These are phyloP conservation scores for Zea luxurians DNA, from an alignment of 176 grass and related monocot genomes.

Conservation along the genomic window DNA sequence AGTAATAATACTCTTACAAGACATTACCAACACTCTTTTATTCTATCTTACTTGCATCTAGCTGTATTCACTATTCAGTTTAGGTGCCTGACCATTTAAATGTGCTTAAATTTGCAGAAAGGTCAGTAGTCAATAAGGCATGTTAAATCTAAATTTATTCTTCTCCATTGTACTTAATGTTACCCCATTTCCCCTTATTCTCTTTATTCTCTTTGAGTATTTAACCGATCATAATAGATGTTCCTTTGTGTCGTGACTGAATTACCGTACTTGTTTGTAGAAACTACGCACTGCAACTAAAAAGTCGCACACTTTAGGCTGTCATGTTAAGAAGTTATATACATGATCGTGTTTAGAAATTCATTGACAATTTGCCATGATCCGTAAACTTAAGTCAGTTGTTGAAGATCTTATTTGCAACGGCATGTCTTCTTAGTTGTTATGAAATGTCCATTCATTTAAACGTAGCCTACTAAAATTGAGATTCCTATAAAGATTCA, in stretches of 20 bases:
- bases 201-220: too few relatives aligned
- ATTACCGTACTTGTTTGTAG: neutral
- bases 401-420: conserved; percentile 9
- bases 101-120: neutral
- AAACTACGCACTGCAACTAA: neutral
- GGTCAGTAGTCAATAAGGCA: neutral
- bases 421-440: neutral
- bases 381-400: neutral
- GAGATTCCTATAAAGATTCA: neutral
- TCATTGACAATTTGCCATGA: neutral
- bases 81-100: neutral
- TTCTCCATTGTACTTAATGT: neutral
- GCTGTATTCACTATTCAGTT: neutral
- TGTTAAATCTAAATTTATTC: neutral
- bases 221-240: too few relatives aligned
- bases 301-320: neutral
- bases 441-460: neutral
- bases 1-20: neutral
- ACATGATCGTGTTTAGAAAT: neutral
- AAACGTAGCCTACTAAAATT: neutral
- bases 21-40: neutral
- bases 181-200: neutral
- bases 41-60: neutral
- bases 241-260: too few relatives aligned
- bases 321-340: neutral